These are phyloP conservation scores for Fusarium humuli DNA, from an alignment of 2,329 filamentous ascomycete species.

Conservation along the genomic window DNA sequence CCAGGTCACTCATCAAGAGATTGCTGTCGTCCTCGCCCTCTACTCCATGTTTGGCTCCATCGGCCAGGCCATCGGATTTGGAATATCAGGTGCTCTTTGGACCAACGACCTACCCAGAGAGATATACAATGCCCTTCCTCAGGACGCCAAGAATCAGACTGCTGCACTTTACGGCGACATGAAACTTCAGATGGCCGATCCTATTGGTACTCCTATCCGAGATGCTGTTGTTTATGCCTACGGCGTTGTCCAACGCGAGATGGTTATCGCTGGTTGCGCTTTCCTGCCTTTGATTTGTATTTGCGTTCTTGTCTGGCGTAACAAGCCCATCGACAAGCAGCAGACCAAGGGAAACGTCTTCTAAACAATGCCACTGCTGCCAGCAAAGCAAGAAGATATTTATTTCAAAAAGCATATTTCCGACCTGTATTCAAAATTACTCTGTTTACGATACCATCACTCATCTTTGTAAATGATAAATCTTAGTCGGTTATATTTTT, in stretches of 20 bases:
- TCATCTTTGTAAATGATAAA: neutral
- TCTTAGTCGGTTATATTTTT: neutral
- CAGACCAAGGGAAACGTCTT: constrained; percentile 66
- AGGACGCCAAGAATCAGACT: constrained; percentile 50
- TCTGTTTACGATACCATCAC: neutral
- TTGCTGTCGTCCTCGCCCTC: constrained; percentile 50
- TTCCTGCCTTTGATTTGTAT: constrained; percentile 50
- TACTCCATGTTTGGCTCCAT: constrained; percentile 48
- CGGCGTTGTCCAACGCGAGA: constrained; percentile 61
- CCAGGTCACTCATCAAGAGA: constrained; percentile 48
- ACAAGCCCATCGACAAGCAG: constrained; percentile 60
- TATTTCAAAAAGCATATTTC: neutral
- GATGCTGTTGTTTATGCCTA: constrained; percentile 71
- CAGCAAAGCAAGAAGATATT: neutral
- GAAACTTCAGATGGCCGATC: constrained; percentile 63
- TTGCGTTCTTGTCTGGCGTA: constrained; percentile 61
- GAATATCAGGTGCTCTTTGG: constrained; percentile 50
- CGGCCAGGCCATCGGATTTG: constrained; percentile 49
- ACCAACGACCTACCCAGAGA: constrained; percentile 53
- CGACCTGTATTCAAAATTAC: neutral
- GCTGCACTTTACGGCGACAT: constrained; percentile 66
- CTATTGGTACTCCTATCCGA: constrained; percentile 57
- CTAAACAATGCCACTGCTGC: constrained; percentile 44
- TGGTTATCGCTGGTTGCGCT: constrained; percentile 56
- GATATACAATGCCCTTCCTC: constrained; percentile 64